Evolutionary conservation across 2,329 filamentous ascomycete genomes (phyloP).

Genomic region (Penicillium sp.): DNA sequence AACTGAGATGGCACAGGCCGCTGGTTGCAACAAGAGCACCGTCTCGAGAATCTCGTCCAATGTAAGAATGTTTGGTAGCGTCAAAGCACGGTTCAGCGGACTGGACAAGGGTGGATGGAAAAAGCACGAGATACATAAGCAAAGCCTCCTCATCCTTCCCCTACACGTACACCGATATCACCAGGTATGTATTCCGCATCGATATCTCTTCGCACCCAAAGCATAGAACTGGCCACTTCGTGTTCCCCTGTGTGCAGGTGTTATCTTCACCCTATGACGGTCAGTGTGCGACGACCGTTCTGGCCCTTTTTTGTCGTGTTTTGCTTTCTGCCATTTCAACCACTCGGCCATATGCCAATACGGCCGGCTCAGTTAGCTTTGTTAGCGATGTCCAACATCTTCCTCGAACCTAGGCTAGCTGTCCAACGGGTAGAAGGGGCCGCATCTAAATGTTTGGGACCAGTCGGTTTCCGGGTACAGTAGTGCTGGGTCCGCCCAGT

Average conservation of each 20-base stretch:
- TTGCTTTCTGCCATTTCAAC: slow-evolving; percentile 4
- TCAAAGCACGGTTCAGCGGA: too few species aligned
- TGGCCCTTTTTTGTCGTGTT: slow-evolving; percentile 1
- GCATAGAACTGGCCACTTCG: slow-evolving; percentile 4
- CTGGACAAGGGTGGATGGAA: too few species aligned
- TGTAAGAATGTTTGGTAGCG: too few species aligned
- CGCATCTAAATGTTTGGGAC: slow-evolving; percentile 4
- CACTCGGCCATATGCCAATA: slow-evolving; percentile 1
- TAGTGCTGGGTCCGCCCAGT: slow-evolving; percentile 5
- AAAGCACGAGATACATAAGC: too few species aligned
- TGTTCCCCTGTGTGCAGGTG: slow-evolving; percentile 1
- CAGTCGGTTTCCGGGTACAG: slow-evolving; percentile 3
- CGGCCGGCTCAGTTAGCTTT: background rate
- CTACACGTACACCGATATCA: background rate
- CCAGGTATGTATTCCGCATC: slow-evolving; percentile 1
- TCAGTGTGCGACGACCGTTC: slow-evolving; percentile 3
- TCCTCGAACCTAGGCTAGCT: slow-evolving; percentile 5
- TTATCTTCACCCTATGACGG: slow-evolving; percentile 7
- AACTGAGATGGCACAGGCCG: too few species aligned
- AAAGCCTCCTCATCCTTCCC: background rate
- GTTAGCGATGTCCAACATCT: slow-evolving; percentile 6
- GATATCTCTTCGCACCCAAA: slow-evolving; percentile 6
- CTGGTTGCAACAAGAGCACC: too few species aligned
- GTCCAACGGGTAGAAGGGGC: slow-evolving; percentile 5
- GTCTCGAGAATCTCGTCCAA: too few species aligned